Conservation (phyloP, 129 eudicot genomes). For the Mikania micrantha region DNA sequence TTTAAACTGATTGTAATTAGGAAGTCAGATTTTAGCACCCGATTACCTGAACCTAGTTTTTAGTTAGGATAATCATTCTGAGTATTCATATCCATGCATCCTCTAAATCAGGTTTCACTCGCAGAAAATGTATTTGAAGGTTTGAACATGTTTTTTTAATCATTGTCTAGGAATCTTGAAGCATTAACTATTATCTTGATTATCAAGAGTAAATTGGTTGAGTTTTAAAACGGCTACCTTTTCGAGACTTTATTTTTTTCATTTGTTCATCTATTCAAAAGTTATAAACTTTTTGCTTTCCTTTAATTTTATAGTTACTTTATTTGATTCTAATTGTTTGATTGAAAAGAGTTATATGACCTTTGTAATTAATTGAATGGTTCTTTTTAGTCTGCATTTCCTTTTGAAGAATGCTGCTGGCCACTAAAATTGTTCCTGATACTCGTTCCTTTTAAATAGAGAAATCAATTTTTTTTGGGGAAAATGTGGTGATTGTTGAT, state of each 20-base stretch:
- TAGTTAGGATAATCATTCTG: too few species aligned
- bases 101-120: neutral
- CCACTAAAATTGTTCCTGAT: neutral
- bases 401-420: neutral
- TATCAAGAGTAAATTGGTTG: neutral
- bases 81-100: neutral
- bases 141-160: neutral
- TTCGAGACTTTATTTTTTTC: constrained; percentile 4
- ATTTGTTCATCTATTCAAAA: neutral
- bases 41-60: neutral
- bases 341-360: neutral
- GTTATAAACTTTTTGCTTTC: constrained; percentile 5
- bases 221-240: constrained; percentile 1
- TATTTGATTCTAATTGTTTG: constrained; percentile 5
- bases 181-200: neutral
- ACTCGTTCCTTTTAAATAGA: neutral
- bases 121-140: neutral
- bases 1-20: neutral
- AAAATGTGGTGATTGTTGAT: neutral
- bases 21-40: neutral
- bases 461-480: neutral
- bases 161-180: constrained; percentile 20
- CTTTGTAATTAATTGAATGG: constrained; percentile 3
- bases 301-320: constrained; percentile 10
- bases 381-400: neutral